Conservation (phyloP, 2,329 filamentous ascomycete genomes). For the Apiospora pterosperma region DNA sequence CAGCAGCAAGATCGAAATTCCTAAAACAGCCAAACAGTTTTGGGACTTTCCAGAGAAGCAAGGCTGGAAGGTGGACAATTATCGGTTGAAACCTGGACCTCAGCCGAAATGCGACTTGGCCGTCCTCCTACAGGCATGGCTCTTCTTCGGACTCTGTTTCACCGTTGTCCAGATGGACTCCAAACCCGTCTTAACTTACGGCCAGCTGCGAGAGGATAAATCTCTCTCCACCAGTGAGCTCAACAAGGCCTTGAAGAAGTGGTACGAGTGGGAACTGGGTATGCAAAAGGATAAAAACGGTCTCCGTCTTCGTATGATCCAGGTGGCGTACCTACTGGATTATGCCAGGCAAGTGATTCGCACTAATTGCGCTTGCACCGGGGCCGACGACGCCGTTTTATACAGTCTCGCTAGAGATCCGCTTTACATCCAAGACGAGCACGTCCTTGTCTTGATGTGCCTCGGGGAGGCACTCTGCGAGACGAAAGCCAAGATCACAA, state of each 20-base stretch:
- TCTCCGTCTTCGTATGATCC: slow-evolving; percentile 1
- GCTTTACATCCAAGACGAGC: not conserved
- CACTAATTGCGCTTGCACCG: slow-evolving; percentile 4
- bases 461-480: slow-evolving; percentile 1
- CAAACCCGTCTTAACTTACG: not conserved
- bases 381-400: not conserved
- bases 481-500: slow-evolving; percentile 1
- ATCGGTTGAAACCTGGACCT: too few species aligned
- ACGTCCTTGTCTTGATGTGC: slow-evolving; percentile 2
- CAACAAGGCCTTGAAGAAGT: not conserved
- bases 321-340: not conserved
- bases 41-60: too few species aligned
- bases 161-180: not conserved
- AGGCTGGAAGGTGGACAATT: too few species aligned
- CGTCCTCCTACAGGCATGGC: slow-evolving; percentile 5
- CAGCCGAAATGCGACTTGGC: not conserved
- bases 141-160: slow-evolving; percentile 5
- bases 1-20: too few species aligned
- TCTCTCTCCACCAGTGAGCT: not conserved
- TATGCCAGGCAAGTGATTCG: slow-evolving; percentile 2
- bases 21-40: too few species aligned
- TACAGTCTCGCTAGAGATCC: not conserved
- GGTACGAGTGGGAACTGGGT: not conserved
- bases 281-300: not conserved
- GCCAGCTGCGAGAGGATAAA: not conserved